A percentile compares a stretch with the other conserved stretches of the same genome.
These are phyloP conservation scores for Penicillium aurantiogriseum DNA, from an alignment of 2,329 filamentous ascomycete species.

Conservation along the genomic window DNA sequence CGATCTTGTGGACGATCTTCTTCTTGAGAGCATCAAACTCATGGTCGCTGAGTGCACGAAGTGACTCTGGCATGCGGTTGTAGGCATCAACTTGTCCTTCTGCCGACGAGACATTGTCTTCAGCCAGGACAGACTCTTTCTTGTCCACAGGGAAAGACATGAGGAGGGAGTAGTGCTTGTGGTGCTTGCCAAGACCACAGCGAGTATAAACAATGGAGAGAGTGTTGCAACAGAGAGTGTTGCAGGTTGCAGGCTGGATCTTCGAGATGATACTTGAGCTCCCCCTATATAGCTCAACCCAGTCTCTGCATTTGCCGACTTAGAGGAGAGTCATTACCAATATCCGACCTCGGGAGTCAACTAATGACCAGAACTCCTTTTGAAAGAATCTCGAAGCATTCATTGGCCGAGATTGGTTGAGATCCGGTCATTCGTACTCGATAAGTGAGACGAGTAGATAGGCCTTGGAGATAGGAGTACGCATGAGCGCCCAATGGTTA, in stretches of 20 bases:
- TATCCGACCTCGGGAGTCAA: not conserved
- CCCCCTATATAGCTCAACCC: slow-evolving; percentile 12
- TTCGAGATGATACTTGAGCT: slow-evolving; percentile 1
- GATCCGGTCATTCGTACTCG: slow-evolving; percentile 1
- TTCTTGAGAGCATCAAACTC: slow-evolving; percentile 25
- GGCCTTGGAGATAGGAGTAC: slow-evolving; percentile 6
- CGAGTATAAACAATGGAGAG: too few relatives aligned
- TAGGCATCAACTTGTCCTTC: slow-evolving; percentile 26
- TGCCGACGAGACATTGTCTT: slow-evolving; percentile 23
- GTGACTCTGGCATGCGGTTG: slow-evolving; percentile 26
- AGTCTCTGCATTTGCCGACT: not conserved
- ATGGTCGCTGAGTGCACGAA: slow-evolving; percentile 23
- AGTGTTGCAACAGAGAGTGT: not conserved
- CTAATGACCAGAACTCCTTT: slow-evolving; percentile 7
- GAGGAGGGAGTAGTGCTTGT: not conserved
- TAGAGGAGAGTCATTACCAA: not conserved
- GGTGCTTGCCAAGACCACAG: too few relatives aligned
- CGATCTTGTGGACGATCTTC: slow-evolving; percentile 32
- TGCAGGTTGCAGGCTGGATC: not conserved
- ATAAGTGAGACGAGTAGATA: slow-evolving; percentile 2
- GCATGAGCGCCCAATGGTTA: slow-evolving; percentile 7
- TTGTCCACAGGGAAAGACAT: slow-evolving; percentile 21
- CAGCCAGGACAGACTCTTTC: slow-evolving; percentile 9
- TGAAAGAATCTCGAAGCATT: slow-evolving; percentile 14
- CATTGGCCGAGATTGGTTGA: slow-evolving; percentile 10